Percentiles rank a stretch among this genome's conserved stretches.
Conservation (phyloP, 148 eudicot genomes). For the Amaranthus palmeri region DNA sequence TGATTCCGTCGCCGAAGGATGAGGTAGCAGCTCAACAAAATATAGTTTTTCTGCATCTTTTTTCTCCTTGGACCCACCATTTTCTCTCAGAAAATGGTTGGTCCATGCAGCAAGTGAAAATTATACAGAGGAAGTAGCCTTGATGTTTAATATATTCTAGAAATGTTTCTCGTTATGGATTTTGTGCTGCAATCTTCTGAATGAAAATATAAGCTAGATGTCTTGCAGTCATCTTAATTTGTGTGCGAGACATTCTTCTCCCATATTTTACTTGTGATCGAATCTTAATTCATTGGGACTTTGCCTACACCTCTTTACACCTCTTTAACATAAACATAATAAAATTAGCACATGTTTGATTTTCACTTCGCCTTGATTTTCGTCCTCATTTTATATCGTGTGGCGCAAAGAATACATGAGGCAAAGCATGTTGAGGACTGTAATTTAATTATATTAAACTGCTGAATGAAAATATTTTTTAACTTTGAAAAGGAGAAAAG, state of each 20-base stretch:
- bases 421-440: not conserved
- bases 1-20: conserved; percentile 62
- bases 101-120: too few species aligned
- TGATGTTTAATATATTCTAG: conserved; percentile 1
- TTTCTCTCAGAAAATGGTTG: too few species aligned
- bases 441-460: not conserved
- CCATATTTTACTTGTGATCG: not conserved
- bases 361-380: not conserved
- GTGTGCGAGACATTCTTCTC: not conserved
- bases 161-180: not conserved
- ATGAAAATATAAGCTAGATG: not conserved
- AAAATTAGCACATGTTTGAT: not conserved
- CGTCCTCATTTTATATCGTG: too few species aligned
- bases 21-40: conserved; percentile 41
- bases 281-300: not conserved
- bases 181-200: not conserved
- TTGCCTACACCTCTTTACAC: not conserved
- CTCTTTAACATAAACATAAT: too few species aligned
- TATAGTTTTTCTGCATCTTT: not conserved
- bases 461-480: not conserved
- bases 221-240: not conserved
- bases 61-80: too few species aligned
- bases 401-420: not conserved
- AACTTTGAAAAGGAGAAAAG: too few species aligned
- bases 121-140: too few species aligned